Evolutionary conservation across 1,284 basidiomycete species (phyloP).

Genomic region (Malassezia globosa): DNA sequence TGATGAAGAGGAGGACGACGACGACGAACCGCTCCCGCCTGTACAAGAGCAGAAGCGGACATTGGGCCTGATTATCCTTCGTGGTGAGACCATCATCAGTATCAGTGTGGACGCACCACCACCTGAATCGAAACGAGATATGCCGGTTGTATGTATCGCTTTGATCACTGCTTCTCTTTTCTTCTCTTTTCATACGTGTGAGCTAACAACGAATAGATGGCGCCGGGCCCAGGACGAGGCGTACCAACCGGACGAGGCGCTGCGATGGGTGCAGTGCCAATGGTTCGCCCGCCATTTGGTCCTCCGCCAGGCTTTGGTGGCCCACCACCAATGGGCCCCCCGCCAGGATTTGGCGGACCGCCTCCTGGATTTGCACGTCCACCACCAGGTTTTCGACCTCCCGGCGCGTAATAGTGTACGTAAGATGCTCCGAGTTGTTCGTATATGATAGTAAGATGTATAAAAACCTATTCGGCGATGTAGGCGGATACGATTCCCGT

Average conservation of each 20-base stretch:
- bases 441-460: background rate
- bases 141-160: slow-evolving; percentile 55
- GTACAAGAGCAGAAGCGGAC: slow-evolving; percentile 93
- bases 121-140: slow-evolving; percentile 76
- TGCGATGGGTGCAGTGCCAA: slow-evolving; percentile 66
- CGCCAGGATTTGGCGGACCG: slow-evolving; percentile 33
- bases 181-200: no score
- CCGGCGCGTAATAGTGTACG: slow-evolving; percentile 1
- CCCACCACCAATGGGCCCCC: slow-evolving; percentile 17
- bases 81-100: slow-evolving; percentile 92
- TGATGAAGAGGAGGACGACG: slow-evolving; percentile 21
- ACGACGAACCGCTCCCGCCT: slow-evolving; percentile 49
- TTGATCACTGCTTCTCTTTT: background rate
- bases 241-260: slow-evolving; percentile 93
- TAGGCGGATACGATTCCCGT: no score
- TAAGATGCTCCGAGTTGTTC: background rate
- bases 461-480: background rate
- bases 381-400: slow-evolving; percentile 27
- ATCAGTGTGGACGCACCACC: slow-evolving; percentile 91
- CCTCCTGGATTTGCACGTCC: slow-evolving; percentile 33
- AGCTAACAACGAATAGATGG: no score
- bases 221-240: slow-evolving; percentile 80
- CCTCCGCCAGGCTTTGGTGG: slow-evolving; percentile 38
- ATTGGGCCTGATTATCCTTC: slow-evolving; percentile 84
- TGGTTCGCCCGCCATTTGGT: slow-evolving; percentile 53